phyloP scores from a whole-genome alignment of 2,329 filamentous ascomycete genomes.

The Mollisiaceae sp. region DNA sequence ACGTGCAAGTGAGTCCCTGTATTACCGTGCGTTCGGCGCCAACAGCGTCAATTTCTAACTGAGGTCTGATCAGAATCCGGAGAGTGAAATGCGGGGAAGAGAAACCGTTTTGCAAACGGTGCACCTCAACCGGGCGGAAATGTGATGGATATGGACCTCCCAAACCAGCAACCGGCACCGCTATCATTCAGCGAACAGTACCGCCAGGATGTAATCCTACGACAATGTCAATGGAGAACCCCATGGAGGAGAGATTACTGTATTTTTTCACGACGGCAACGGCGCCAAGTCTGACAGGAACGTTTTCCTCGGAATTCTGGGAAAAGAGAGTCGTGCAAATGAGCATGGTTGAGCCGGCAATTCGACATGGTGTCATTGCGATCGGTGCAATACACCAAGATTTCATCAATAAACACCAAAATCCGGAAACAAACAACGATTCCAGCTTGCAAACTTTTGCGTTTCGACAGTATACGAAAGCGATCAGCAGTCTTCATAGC shows the following conservation, averaged over 20 bases:
- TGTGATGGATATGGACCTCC: conserved; percentile 40
- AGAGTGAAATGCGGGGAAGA: conserved; percentile 42
- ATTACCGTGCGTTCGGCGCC: background rate
- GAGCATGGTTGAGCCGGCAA: conserved; percentile 33
- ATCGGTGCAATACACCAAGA: conserved; percentile 40
- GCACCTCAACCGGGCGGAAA: conserved; percentile 39
- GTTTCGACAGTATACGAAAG: conserved; percentile 62
- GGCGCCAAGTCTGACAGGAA: conserved; percentile 33
- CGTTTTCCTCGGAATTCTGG: conserved; percentile 39
- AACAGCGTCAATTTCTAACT: conserved; percentile 3
- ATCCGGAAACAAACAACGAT: conserved; percentile 43
- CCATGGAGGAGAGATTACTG: conserved; percentile 33
- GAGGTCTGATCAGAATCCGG: conserved; percentile 33
- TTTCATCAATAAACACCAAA: conserved; percentile 49
- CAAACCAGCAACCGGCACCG: conserved; percentile 10
- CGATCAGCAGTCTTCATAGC: conserved; percentile 47
- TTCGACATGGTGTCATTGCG: conserved; percentile 40
- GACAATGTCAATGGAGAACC: conserved; percentile 23
- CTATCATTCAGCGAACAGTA: conserved; percentile 2
- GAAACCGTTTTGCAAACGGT: conserved; percentile 40
- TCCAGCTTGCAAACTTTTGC: conserved; percentile 49
- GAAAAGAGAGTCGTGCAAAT: conserved; percentile 34
- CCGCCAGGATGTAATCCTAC: conserved; percentile 7
- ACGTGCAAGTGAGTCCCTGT: conserved; percentile 39
- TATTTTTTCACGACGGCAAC: conserved; percentile 37